Percentiles rank a stretch among this genome's conserved stretches.
Evolutionary conservation across 257 asterid species (phyloP).

Genomic region (Buddleja alternifolia): DNA sequence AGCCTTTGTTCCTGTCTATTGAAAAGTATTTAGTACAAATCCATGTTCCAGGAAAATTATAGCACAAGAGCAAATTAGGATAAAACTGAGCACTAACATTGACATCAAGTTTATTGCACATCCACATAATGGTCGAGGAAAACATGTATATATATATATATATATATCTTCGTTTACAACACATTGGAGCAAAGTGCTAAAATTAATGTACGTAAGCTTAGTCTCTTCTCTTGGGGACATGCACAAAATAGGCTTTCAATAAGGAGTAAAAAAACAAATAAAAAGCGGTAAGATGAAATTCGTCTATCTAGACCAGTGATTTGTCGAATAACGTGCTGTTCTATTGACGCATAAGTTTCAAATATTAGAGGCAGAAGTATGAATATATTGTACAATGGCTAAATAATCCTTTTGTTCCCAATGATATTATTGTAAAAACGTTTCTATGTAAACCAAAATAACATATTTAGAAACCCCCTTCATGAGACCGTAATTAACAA

Average conservation of each 20-base stretch:
- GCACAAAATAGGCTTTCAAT: not conserved
- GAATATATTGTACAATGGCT: too few species aligned
- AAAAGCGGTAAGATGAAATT: not conserved
- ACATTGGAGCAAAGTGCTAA: not conserved
- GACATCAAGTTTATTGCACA: not conserved
- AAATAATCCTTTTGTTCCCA: too few species aligned
- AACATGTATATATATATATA: not conserved
- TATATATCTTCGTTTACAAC: too few species aligned
- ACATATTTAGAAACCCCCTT: too few species aligned
- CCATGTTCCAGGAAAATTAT: not conserved
- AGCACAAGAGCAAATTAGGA: not conserved
- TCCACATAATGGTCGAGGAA: not conserved
- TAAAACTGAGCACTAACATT: not conserved
- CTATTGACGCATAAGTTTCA: too few species aligned
- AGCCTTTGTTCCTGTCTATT: slow-evolving; percentile 76
- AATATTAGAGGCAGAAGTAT: too few species aligned
- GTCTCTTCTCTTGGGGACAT: not conserved
- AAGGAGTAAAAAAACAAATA: not conserved
- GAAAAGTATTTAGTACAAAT: slow-evolving; percentile 18
- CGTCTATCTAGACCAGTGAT: too few species aligned
- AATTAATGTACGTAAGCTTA: not conserved
- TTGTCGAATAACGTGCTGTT: too few species aligned
- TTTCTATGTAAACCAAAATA: too few species aligned
- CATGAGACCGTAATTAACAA: too few species aligned
- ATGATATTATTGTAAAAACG: too few species aligned